These are phyloP conservation scores for Suhomyces maxii DNA, from an alignment of 1,139 yeast genomes.

Conservation along the genomic window DNA sequence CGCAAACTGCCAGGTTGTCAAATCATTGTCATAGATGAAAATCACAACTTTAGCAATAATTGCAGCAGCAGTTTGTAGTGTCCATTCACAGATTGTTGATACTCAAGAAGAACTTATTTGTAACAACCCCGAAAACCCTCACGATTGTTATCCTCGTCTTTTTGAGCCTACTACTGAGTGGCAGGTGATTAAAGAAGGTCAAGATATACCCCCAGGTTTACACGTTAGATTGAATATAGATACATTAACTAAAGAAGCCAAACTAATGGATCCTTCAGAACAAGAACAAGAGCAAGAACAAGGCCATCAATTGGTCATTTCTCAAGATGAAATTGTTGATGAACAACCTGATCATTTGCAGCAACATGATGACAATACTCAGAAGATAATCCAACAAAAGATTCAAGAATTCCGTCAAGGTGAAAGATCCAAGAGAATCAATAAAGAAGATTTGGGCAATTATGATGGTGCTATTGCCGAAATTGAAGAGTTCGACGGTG, in stretches of 20 bases:
- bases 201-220: slow-evolving; percentile 73
- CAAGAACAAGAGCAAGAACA: slow-evolving; percentile 17
- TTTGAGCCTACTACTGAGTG: slow-evolving; percentile 67
- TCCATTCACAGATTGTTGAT: slow-evolving; percentile 11
- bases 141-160: slow-evolving; percentile 61
- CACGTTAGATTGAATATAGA: slow-evolving; percentile 73
- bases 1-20: not conserved
- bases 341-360: slow-evolving; percentile 14
- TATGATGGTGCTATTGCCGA: slow-evolving; percentile 32
- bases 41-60: slow-evolving; percentile 1
- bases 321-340: slow-evolving; percentile 12
- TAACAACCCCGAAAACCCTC: slow-evolving; percentile 42
- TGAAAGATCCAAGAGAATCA: slow-evolving; percentile 13
- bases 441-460: slow-evolving; percentile 23
- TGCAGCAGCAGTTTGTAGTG: slow-evolving; percentile 2
- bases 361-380: slow-evolving; percentile 8
- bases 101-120: slow-evolving; percentile 39
- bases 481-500: slow-evolving; percentile 17
- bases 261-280: slow-evolving; percentile 37
- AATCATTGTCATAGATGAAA: slow-evolving; percentile 2
- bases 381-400: slow-evolving; percentile 15
- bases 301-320: slow-evolving; percentile 18
- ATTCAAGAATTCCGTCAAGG: slow-evolving; percentile 15
- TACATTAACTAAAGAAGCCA: slow-evolving; percentile 69
- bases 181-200: slow-evolving; percentile 68